Base-by-base conservation (phyloP, 768 basidiomycete species). In the Mrakia hoshinonis region DNA sequence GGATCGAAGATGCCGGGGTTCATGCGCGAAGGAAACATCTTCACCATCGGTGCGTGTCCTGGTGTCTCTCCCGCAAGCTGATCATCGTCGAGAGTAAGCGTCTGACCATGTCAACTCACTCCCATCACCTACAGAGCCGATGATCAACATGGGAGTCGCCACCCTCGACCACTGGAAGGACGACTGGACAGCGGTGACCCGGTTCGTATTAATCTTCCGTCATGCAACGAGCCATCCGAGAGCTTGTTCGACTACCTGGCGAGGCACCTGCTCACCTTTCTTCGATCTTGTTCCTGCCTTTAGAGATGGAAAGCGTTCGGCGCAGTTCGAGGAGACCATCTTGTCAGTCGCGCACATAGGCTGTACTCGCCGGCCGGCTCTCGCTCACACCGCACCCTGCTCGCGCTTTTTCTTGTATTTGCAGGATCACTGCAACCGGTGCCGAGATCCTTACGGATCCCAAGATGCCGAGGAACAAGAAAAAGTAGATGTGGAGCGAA, bases 261-360 rank as follows among this genome's bases (percentile, higher is more conserved):
- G 43, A 6, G 43, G 6, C n/a, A 18, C 52, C 6, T 63, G 7
- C 62, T 43, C 24, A 5, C 43, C 34, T 63, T 43, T 24, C n/a
- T 12, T 18, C n/a, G 22, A 36, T 24, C 24, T 43, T 36, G 9
- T 46, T 34, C 34, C 20, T 63, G 34, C 38, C 39, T 6, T 29
- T 22, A 69, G 84, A 15, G 95, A 97, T 80, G 95, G 93, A 29
- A 89, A 89, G 79, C 83, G 85, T 69, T 93, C 91, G 73, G 96
- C 96, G 1, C 96, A 99, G 77, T 99, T 97, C 77, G 96, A 99
- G 79, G 96, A 99, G 77, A 97, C 95, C 0, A 82, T 99, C 46
- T 80, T 99, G 93, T 94, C 55, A 60, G 31, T 47, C n/a, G n/a
- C n/a, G n/a, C n/a, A n/a, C 31, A 26, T 12, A 29, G 4, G 20